Evolutionary conservation across 2,329 filamentous ascomycete species (phyloP).

Genomic region (Talaromyces verruculosus): DNA sequence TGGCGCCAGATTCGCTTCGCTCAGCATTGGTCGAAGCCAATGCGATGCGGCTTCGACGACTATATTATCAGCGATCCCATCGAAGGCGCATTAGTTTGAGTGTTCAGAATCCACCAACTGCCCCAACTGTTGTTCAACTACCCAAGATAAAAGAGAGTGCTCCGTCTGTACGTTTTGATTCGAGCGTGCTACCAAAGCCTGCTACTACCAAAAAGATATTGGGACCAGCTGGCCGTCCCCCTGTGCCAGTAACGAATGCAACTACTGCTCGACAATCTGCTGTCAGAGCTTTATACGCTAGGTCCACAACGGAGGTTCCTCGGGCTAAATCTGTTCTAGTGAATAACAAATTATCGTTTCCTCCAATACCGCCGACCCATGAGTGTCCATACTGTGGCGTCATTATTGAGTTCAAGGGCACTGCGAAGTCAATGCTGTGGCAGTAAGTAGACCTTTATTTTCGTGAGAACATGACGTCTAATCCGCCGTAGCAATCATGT

Average conservation of each 20-base stretch:
- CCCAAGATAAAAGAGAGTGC: background rate
- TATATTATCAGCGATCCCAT: background rate
- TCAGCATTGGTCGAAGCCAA: background rate
- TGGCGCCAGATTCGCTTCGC: background rate
- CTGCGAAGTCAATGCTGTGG: no score
- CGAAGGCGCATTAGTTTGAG: background rate
- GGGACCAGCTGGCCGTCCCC: background rate
- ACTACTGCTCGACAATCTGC: background rate
- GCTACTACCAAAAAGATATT: background rate
- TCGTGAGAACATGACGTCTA: no score
- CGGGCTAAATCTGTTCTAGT: no score
- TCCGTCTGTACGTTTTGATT: no score
- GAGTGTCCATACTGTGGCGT: no score
- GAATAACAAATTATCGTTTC: no score
- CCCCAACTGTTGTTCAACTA: background rate
- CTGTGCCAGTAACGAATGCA: background rate
- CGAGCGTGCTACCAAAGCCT: no score
- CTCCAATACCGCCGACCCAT: no score
- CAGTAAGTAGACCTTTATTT: no score
- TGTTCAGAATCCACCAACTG: background rate
- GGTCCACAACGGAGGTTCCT: background rate
- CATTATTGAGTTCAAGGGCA: no score
- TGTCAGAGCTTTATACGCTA: background rate
- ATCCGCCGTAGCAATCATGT: no score
- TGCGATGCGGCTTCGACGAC: background rate